Conservation (phyloP, 331 rosid species). For the Pyracantha coccinea region DNA sequence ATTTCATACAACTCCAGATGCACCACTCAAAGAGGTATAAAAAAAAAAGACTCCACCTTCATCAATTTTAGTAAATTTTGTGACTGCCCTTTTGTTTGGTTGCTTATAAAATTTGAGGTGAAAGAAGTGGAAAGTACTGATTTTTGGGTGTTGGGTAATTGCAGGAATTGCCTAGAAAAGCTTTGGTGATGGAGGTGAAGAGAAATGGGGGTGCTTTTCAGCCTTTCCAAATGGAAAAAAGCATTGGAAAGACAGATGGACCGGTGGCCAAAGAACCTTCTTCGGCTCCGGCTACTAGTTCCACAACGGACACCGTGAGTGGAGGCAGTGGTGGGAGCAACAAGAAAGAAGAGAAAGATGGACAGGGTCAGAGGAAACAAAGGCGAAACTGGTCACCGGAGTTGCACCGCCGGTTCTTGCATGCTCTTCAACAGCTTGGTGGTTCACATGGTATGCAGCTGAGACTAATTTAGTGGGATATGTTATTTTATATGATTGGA, state of each 20-base stretch:
- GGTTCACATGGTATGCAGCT: conserved; percentile 58
- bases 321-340: conserved; percentile 23
- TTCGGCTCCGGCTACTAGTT: conserved; percentile 46
- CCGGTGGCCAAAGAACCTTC: conserved; percentile 1
- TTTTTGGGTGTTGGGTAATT: background rate
- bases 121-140: background rate
- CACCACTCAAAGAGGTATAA: conserved; percentile 43
- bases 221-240: conserved; percentile 64
- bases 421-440: conserved; percentile 78
- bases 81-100: background rate
- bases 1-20: conserved; percentile 37
- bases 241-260: conserved; percentile 17
- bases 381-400: conserved; percentile 87
- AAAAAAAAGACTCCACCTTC: background rate
- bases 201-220: conserved; percentile 72
- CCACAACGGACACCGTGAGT: conserved; percentile 36
- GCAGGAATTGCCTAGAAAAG: conserved; percentile 58
- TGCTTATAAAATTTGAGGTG: background rate
- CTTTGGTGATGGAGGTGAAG: conserved; percentile 59
- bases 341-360: conserved; percentile 56
- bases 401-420: conserved; percentile 67
- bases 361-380: conserved; percentile 58
- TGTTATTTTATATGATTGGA: background rate
- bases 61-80: background rate
- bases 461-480: background rate